Evolutionary conservation across 2,329 filamentous ascomycete genomes (phyloP).

Genomic region (Diaporthe sp.): DNA sequence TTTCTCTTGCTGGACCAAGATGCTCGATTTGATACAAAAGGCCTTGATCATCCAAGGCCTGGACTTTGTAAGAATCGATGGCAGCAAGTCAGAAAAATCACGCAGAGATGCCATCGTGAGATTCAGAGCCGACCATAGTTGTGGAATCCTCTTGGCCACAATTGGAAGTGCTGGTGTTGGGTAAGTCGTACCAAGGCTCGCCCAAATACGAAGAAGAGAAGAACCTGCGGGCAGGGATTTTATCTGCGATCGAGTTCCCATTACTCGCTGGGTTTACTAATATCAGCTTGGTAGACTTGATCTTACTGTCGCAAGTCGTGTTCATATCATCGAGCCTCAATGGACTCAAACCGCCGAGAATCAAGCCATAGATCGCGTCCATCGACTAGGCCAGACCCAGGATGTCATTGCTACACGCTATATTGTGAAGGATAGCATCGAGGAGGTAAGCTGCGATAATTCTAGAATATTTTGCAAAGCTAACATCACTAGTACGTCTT

Average conservation of each 20-base stretch:
- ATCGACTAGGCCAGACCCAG: neutral
- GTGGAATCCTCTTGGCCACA: neutral
- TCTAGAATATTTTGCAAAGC: neutral
- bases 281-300: neutral
- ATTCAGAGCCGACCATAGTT: neutral
- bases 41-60: neutral
- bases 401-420: conserved; percentile 1
- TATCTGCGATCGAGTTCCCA: neutral
- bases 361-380: neutral
- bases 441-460: neutral
- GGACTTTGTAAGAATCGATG: neutral
- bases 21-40: conserved; percentile 14
- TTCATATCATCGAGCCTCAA: neutral
- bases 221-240: neutral
- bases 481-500: neutral
- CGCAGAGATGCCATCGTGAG: neutral
- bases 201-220: neutral
- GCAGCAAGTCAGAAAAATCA: neutral
- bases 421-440: neutral
- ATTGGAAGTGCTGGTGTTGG: conserved; percentile 23
- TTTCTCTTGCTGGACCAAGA: neutral
- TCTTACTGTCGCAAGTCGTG: neutral
- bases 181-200: neutral
- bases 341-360: neutral
- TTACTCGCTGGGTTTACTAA: neutral